Conservation (phyloP, 345 rosid genomes). For the Alliaria petiolata region DNA sequence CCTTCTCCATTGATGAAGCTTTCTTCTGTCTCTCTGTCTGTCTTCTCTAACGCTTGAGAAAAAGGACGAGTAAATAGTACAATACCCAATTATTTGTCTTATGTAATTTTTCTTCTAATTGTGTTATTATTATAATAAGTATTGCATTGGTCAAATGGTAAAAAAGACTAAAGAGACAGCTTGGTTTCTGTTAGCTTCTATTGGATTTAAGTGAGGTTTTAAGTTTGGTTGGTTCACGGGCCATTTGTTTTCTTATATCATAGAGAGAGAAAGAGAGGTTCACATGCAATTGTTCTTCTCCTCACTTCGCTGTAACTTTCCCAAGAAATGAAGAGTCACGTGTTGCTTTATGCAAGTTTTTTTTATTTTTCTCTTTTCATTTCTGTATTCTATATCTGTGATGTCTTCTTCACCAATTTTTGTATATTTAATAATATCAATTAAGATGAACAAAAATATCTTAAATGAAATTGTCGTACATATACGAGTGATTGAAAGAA, state of each 20-base stretch:
- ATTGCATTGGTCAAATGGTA: slow-evolving; percentile 10
- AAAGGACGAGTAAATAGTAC: slow-evolving; percentile 14
- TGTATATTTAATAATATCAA: not conserved
- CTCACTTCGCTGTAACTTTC: slow-evolving; percentile 24
- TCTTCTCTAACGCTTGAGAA: slow-evolving; percentile 3
- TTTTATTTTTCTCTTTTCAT: not conserved
- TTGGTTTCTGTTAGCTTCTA: slow-evolving; percentile 30
- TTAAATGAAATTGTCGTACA: not conserved
- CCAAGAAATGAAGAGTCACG: slow-evolving; percentile 31
- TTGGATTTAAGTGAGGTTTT: slow-evolving; percentile 31
- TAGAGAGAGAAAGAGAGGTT: slow-evolving; percentile 14
- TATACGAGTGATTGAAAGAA: not conserved
- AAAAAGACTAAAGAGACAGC: slow-evolving; percentile 9
- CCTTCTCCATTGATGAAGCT: slow-evolving; percentile 64
- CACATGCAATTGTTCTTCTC: slow-evolving; percentile 35
- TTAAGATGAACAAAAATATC: not conserved
- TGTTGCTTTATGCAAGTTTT: slow-evolving; percentile 7
- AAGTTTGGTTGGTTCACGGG: slow-evolving; percentile 35
- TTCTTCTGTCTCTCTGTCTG: not conserved
- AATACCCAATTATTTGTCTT: slow-evolving; percentile 4
- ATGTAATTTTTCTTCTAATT: not conserved
- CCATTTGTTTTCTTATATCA: slow-evolving; percentile 27
- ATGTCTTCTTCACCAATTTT: not conserved
- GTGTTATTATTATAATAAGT: slow-evolving; percentile 1
- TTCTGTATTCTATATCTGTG: not conserved